Evolutionary conservation across 2,329 filamentous ascomycete genomes (phyloP), one percentile per base, ranked within the genome.

Genomic region (Aspergillus sp.): DNA sequence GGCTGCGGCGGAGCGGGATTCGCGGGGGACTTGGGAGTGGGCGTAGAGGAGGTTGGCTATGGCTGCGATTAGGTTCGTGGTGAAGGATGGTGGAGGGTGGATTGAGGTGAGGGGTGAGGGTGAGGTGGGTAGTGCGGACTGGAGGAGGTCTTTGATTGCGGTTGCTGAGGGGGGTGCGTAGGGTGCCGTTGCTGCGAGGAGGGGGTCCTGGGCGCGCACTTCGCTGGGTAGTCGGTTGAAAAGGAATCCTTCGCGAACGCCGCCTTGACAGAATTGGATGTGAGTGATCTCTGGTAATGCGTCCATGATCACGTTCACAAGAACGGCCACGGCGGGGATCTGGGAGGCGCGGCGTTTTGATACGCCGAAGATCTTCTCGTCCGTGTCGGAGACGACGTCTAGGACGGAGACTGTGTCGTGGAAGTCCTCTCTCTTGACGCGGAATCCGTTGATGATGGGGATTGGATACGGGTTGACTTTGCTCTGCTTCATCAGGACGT

Each of bases 251-350:
- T 96, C 92, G 42, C 92, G 83, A 62, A 96, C 93, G 7, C 92
- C 93, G 19, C 93, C 91, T 67, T 91, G 89, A 71, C 92, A 96
- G 76, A 96, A 97, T 0, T 88, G 89, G 2, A 93, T 90, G 23
- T 85, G 83, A 47, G 86, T 85, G 66, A 96, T 88, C 47, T 82
- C 82, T 3, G 90, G 90, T 2, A 96, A 82, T 0, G 87, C 85
- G 42, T 84, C 80, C 32, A 89, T 81, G 15, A 97, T 84, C 17
- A 90, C 88, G 32, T 89, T 86, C n/a, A 96, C 86, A 4, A 96
- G 86, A 30, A 91, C 86, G 0, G 88, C 86, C 32, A 96, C 92
- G 30, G 93, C 92, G 1, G 91, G 90, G 42, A 96, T 92, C 74
- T 97, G 93, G 11, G 83, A 82, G 8, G 91, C 88, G 49, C 93